These are phyloP conservation scores for Phycomyces blakesleeanus DNA, from an alignment of 192 early-diverging fungal genomes.

Conservation along the genomic window DNA sequence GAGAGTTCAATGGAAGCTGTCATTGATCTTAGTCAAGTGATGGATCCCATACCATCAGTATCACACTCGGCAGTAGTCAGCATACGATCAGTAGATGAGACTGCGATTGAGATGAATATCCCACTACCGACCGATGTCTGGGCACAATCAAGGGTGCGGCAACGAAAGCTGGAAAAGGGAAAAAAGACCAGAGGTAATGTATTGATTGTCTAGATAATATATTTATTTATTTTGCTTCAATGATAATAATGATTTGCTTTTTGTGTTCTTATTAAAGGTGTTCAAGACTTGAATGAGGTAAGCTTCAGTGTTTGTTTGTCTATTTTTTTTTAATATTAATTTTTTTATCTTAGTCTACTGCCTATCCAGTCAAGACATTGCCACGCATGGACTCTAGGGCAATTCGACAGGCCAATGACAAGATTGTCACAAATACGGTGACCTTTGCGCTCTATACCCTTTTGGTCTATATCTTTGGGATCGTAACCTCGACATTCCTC, in stretches of 20 bases:
- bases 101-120: conserved; percentile 16
- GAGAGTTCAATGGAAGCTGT: no score
- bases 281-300: conserved; percentile 21
- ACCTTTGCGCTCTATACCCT: conserved; percentile 47
- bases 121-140: conserved; percentile 18
- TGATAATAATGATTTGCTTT: no score
- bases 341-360: background rate
- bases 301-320: no score
- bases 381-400: background rate
- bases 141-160: conserved; percentile 21
- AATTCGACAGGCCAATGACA: conserved; percentile 27
- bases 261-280: no score
- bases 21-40: no score
- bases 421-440: conserved; percentile 40
- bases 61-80: background rate
- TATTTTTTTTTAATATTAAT: no score
- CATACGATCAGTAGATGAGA: background rate
- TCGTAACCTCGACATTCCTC: conserved; percentile 44
- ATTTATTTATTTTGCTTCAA: background rate
- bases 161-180: conserved; percentile 10
- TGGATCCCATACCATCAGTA: no score
- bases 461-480: conserved; percentile 44
- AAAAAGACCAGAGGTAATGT: conserved; percentile 10
- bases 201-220: background rate
- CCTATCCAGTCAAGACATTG: background rate